Conservation (phyloP, 73 alveolate species). For the Symbiodinium pilosum region DNA sequence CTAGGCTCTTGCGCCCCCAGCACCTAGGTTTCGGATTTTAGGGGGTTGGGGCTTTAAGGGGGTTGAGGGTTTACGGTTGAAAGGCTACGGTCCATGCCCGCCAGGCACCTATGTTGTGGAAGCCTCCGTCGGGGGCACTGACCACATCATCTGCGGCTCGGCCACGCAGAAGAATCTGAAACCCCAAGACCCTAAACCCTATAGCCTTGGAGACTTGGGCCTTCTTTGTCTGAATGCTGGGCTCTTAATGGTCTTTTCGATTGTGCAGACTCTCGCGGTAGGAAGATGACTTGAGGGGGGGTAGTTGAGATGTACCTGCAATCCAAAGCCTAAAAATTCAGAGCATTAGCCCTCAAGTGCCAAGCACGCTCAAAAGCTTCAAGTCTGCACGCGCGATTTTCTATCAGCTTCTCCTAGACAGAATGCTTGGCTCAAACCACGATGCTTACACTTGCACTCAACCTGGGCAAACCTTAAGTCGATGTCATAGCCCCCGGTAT, state of each 20-base stretch:
- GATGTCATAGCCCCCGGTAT: too few relatives aligned
- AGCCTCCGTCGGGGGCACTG: constrained; percentile 65
- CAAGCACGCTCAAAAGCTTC: too few relatives aligned
- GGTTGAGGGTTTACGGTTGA: background rate
- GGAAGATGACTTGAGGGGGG: background rate
- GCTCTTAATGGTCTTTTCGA: background rate
- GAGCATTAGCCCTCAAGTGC: background rate
- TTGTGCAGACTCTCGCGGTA: background rate
- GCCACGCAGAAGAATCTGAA: background rate
- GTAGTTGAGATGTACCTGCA: background rate
- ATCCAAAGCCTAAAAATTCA: background rate
- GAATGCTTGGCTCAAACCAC: too few relatives aligned
- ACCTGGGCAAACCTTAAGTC: too few relatives aligned
- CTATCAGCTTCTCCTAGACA: too few relatives aligned
- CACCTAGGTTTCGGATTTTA: too few relatives aligned
- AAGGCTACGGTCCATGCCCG: background rate
- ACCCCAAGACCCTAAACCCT: background rate
- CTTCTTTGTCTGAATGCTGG: background rate
- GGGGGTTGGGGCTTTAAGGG: too few relatives aligned
- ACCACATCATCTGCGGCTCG: constrained; percentile 64
- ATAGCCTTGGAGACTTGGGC: background rate
- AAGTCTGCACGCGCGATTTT: too few relatives aligned
- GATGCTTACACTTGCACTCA: too few relatives aligned
- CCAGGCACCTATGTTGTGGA: constrained; percentile 59
- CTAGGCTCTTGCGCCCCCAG: too few relatives aligned